Evolutionary conservation across 306 rosid genomes (phyloP).

Genomic region (Castanopsis chinensis): DNA sequence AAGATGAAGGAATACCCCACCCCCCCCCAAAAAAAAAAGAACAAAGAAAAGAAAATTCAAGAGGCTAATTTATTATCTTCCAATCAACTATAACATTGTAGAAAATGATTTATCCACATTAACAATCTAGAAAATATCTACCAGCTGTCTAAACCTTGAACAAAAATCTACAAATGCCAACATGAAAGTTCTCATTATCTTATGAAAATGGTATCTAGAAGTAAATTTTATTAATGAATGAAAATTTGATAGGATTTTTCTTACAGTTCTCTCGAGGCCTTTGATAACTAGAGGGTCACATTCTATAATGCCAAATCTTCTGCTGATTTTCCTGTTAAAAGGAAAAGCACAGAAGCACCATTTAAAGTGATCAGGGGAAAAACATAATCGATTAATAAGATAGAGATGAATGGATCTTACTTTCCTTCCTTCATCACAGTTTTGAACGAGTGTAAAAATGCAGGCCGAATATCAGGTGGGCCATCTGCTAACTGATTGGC

Average conservation of each 20-base stretch:
- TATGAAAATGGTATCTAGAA: conserved; percentile 17
- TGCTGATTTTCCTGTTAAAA: conserved; percentile 48
- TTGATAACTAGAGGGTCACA: conserved; percentile 80
- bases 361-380: conserved; percentile 16
- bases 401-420: conserved; percentile 46
- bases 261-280: conserved; percentile 82
- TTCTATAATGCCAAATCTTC: conserved; percentile 69
- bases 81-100: neutral
- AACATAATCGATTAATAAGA: conserved; percentile 9
- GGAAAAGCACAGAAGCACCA: conserved; percentile 18
- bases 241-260: conserved; percentile 29
- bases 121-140: neutral
- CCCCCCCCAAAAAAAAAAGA: neutral
- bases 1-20: neutral
- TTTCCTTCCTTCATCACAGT: conserved; percentile 34
- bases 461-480: conserved; percentile 82
- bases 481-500: conserved; percentile 58
- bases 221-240: conserved; percentile 18
- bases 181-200: conserved; percentile 8
- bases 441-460: conserved; percentile 70
- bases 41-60: neutral
- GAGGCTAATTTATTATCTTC: neutral
- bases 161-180: neutral
- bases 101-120: neutral
- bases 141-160: conserved; percentile 2